Evolutionary conservation across 1,284 basidiomycete species (phyloP), one percentile per base, ranked within the genome.

Genomic region (Amylostereum areolatum): DNA sequence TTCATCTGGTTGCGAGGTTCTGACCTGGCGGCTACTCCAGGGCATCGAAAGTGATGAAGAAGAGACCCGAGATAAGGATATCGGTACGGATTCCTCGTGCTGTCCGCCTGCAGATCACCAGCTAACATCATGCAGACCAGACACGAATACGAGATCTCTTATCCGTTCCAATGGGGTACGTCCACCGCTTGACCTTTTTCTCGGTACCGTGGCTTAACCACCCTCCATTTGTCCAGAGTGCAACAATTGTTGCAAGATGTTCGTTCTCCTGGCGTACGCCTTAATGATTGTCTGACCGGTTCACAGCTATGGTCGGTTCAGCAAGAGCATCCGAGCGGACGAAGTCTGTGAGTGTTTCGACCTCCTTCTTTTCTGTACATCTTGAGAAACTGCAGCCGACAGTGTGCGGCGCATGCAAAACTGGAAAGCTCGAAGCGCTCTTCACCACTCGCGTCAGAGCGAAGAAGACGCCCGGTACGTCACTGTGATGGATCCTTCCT

Each of bases 131-230:
- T 45, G n/a, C 52, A 89, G 85, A 83, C 84, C 2, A 76, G 69
- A 51, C 89, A 91, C 55, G 70, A 78, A 57, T 92, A 92, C 59
- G 83, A 87, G 51, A 90, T 91, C 55, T 72, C 72, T 24, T 85
- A 89, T 71, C 83, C 83, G 46, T 93, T 75, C 58, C 71, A 83
- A 57, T 93, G 90, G 90, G 70, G 85, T 87, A 59, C 63, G 83
- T 67, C 3, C 2, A 12, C 4, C 10, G 24, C 10, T 46, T 36
- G 29, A 43, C 18, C 28, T 35, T 37, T 24, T 12, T 33, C 37
- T 27, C 31, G 24, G 29, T 32, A 28, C 30, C 12, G 37, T 31
- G 28, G 25, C 36, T 41, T 41, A 29, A 12, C 24, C 11, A 28
- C 43, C 43, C 43, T 43, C 33, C 41, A 24, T 42, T 30, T 28